Evolutionary conservation across 2,329 filamentous ascomycete species (phyloP).

Genomic region (Exserohilum rostratum): DNA sequence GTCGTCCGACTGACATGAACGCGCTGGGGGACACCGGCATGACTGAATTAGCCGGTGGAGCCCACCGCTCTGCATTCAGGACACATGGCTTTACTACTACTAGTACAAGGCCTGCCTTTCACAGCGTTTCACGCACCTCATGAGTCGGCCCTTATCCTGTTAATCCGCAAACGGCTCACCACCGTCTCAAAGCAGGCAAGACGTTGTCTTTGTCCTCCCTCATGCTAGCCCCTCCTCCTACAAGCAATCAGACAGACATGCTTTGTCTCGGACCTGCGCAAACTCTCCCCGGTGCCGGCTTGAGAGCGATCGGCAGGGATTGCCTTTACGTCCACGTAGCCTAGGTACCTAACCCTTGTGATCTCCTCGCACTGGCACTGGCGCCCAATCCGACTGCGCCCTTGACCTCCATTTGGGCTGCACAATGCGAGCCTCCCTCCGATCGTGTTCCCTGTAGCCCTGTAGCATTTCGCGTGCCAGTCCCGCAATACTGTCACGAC

Average conservation of each 20-base stretch:
- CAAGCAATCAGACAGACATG: constrained; percentile 10
- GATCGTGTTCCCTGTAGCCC: constrained; percentile 6
- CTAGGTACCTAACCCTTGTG: constrained; percentile 23
- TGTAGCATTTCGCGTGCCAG: constrained; percentile 11
- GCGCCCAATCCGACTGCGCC: constrained; percentile 17
- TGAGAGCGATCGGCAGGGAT: constrained; percentile 30
- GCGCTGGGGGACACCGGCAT: constrained; percentile 25
- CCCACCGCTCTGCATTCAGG: constrained; percentile 18
- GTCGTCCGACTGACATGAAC: constrained; percentile 19
- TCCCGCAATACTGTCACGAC: constrained; percentile 16
- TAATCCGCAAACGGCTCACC: constrained; percentile 14
- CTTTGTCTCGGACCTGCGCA: constrained; percentile 15
- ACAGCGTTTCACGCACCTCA: constrained; percentile 36
- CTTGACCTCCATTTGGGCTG: constrained; percentile 12
- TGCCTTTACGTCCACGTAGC: constrained; percentile 18
- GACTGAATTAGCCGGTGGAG: constrained; percentile 38
- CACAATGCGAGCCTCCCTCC: constrained; percentile 4
- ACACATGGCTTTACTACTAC: constrained; percentile 27
- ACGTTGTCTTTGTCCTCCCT: constrained; percentile 12
- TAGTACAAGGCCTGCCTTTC: constrained; percentile 23
- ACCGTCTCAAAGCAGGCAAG: constrained; percentile 21
- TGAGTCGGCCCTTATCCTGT: constrained; percentile 14
- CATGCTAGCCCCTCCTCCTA: constrained; percentile 17
- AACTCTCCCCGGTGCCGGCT: constrained; percentile 18
- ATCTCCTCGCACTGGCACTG: constrained; percentile 20